Conservation (phyloP, 2,329 filamentous ascomycete genomes). For the Pestalotiopsis sp. region DNA sequence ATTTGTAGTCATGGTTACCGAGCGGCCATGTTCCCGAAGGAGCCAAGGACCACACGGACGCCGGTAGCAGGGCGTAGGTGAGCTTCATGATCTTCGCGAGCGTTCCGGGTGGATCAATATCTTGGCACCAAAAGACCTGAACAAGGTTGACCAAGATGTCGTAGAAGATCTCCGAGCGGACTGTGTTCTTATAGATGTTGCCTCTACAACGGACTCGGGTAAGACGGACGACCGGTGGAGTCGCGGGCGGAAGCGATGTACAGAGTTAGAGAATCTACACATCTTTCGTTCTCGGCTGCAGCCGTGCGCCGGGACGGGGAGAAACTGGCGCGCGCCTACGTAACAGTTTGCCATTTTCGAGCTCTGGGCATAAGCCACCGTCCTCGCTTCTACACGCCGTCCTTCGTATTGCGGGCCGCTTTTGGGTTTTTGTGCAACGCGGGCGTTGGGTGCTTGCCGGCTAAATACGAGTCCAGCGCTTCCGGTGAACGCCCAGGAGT, state of each 20-base stretch:
- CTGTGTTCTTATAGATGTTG: not conserved
- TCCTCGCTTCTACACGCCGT: not conserved
- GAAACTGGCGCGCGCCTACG: not conserved
- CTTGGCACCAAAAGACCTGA: not conserved
- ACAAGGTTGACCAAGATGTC: not conserved
- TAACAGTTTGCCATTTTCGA: not conserved
- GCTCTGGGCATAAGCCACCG: not conserved
- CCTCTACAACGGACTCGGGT: not conserved
- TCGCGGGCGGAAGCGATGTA: not conserved
- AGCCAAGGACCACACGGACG: constrained; percentile 20
- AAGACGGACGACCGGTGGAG: not conserved
- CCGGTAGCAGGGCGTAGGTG: constrained; percentile 30
- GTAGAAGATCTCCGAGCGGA: not conserved
- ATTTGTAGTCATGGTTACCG: constrained; percentile 20
- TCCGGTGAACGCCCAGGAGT: not conserved
- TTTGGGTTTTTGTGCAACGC: not conserved
- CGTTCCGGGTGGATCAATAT: constrained; percentile 33
- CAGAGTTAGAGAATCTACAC: not conserved
- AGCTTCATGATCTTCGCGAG: constrained; percentile 37
- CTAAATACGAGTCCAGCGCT: not conserved
- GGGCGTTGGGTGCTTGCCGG: not conserved
- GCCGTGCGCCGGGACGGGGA: not conserved
- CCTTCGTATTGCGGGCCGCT: constrained; percentile 24
- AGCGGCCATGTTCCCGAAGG: constrained; percentile 16
- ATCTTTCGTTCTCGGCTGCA: not conserved